Conservation (phyloP, 2,329 filamentous ascomycete species). For the Microcyclospora pomicola region DNA sequence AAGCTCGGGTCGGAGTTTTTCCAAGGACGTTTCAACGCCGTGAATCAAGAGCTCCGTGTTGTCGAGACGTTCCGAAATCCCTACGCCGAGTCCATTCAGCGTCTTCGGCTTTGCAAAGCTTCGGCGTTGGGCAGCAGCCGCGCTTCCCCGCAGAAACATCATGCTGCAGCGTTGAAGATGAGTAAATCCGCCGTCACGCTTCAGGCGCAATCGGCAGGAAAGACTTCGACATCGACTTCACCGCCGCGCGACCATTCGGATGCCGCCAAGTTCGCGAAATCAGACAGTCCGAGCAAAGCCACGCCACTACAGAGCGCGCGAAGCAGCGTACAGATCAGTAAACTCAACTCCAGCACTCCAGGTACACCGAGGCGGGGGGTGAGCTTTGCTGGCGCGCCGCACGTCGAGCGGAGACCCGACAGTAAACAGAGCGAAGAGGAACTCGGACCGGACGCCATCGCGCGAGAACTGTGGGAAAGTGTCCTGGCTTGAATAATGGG, state of each 20-base stretch:
- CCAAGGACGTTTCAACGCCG: constrained; percentile 21
- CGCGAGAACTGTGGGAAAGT: constrained; percentile 14
- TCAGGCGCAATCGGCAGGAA: constrained; percentile 1
- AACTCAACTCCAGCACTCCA: not conserved
- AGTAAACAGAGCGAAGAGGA: constrained; percentile 9
- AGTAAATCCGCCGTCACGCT: constrained; percentile 11
- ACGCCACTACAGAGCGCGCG: constrained; percentile 1
- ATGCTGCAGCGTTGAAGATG: constrained; percentile 5
- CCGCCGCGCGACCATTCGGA: constrained; percentile 1
- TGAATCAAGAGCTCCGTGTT: constrained; percentile 21
- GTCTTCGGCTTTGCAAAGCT: constrained; percentile 13
- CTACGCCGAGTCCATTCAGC: constrained; percentile 16
- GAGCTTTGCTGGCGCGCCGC: constrained; percentile 12
- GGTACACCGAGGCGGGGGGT: constrained; percentile 9
- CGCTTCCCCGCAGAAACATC: not conserved
- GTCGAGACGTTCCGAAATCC: constrained; percentile 23
- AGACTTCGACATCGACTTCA: constrained; percentile 3
- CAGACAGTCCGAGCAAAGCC: constrained; percentile 5
- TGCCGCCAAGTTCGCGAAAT: constrained; percentile 1
- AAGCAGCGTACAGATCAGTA: constrained; percentile 2
- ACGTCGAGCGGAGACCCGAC: too few species aligned
- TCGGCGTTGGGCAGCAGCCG: not conserved
- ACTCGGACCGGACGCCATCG: constrained; percentile 11
- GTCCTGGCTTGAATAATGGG: not conserved
- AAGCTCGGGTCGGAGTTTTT: constrained; percentile 20